A percentile compares a stretch with the other conserved stretches of the same genome.
phyloP scores from a whole-genome alignment of 768 basidiomycete genomes.

The Heimioporus sp. region DNA sequence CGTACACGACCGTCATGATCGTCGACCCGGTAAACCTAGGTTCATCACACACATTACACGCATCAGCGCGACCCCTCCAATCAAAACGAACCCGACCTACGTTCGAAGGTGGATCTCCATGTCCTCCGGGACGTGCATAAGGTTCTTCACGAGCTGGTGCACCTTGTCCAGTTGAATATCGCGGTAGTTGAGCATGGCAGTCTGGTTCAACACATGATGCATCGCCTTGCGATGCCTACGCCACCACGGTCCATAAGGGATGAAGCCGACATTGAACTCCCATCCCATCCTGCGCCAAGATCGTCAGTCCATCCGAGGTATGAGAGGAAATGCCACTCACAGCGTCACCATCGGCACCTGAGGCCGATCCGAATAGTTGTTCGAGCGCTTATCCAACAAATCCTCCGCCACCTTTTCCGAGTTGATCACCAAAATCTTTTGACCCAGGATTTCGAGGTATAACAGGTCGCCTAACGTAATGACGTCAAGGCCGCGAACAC shows the following conservation, averaged over 20 bases:
- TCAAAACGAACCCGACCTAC: background rate
- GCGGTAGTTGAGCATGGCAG: conserved; percentile 27
- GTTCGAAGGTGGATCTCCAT: conserved; percentile 24
- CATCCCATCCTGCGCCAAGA: conserved; percentile 31
- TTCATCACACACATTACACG: no score
- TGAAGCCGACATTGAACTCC: conserved; percentile 36
- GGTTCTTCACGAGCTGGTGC: conserved; percentile 28
- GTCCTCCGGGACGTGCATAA: conserved; percentile 28
- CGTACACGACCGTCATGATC: conserved; percentile 34
- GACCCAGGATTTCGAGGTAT: conserved; percentile 26
- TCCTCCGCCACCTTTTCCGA: conserved; percentile 24
- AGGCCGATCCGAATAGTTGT: conserved; percentile 28
- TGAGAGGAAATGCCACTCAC: conserved; percentile 2
- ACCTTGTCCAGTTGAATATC: conserved; percentile 32
- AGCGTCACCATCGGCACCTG: conserved; percentile 21
- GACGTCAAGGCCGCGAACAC: no score
- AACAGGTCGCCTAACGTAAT: conserved; percentile 19
- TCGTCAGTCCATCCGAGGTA: background rate
- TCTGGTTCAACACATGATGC: conserved; percentile 36
- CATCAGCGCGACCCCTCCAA: no score
- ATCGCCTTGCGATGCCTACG: conserved; percentile 35
- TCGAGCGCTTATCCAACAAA: conserved; percentile 28
- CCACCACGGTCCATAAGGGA: conserved; percentile 38
- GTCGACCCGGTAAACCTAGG: conserved; percentile 28
- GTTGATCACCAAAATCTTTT: conserved; percentile 22